Evolutionary conservation across 2,329 filamentous ascomycete species (phyloP).

Genomic region (Grosmannia serpens): DNA sequence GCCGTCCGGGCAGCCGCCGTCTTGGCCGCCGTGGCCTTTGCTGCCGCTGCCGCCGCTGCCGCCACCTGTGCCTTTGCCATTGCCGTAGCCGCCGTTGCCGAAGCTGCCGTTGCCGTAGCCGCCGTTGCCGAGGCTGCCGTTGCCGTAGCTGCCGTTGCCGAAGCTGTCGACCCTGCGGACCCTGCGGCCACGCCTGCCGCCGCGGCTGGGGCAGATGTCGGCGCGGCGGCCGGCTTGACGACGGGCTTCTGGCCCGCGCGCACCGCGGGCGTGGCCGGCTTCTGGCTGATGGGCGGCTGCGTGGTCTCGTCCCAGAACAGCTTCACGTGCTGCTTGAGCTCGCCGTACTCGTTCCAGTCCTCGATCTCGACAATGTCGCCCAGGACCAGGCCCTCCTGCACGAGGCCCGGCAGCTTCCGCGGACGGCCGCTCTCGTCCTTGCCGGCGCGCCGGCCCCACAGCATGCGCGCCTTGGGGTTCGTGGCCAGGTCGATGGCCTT

Average conservation of each 20-base stretch:
- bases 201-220: background rate
- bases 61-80: background rate
- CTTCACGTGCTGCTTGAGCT: slow-evolving; percentile 76
- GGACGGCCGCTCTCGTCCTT: slow-evolving; percentile 50
- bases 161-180: slow-evolving; percentile 13
- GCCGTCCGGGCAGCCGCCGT: slow-evolving; percentile 10
- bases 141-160: slow-evolving; percentile 11
- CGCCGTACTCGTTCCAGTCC: slow-evolving; percentile 98
- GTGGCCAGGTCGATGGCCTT: slow-evolving; percentile 84
- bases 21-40: slow-evolving; percentile 12
- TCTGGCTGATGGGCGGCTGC: slow-evolving; percentile 42
- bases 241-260: background rate
- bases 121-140: background rate
- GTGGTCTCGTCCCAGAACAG: slow-evolving; percentile 54
- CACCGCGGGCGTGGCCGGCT: slow-evolving; percentile 28
- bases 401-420: slow-evolving; percentile 77
- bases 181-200: background rate
- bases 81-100: slow-evolving; percentile 10
- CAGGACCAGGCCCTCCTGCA: slow-evolving; percentile 76
- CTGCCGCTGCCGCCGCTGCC: slow-evolving; percentile 13
- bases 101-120: slow-evolving; percentile 7
- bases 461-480: slow-evolving; percentile 74
- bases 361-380: slow-evolving; percentile 89
- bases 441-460: slow-evolving; percentile 76
- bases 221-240: background rate